Conservation (phyloP, 2,329 filamentous ascomycete genomes). For the Trichoderma hamatum region DNA sequence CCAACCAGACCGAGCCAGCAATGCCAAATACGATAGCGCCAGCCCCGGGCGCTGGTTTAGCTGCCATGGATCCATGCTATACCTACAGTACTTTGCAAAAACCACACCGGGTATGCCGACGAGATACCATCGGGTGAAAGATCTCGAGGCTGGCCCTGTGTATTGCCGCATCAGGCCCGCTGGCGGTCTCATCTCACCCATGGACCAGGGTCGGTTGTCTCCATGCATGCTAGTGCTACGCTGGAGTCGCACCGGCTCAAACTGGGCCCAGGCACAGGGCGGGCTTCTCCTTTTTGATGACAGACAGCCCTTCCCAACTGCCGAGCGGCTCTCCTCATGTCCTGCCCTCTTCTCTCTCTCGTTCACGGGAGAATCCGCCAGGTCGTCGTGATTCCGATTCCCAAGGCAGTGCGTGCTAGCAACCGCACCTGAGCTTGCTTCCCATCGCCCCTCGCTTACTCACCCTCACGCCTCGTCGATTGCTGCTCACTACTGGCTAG, state of each 20-base stretch:
- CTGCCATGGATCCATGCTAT: background rate
- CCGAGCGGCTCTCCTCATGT: background rate
- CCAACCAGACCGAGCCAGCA: background rate
- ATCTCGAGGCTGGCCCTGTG: background rate
- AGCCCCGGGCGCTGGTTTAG: background rate
- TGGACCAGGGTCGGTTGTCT: background rate
- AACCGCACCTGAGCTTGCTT: background rate
- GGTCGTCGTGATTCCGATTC: background rate
- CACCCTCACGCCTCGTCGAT: background rate
- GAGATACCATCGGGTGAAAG: too few relatives aligned
- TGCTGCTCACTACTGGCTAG: background rate
- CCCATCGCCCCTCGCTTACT: background rate
- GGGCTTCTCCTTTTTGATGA: constrained; percentile 20
- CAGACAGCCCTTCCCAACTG: constrained; percentile 15
- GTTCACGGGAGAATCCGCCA: background rate
- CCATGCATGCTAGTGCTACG: background rate
- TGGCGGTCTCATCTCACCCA: background rate
- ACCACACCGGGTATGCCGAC: background rate
- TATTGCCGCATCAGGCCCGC: background rate
- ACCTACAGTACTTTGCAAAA: background rate
- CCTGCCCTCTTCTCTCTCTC: too few relatives aligned
- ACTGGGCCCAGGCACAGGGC: background rate
- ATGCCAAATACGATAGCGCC: background rate
- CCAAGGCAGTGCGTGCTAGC: too few relatives aligned
- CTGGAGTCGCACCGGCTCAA: background rate